Evolutionary conservation across 257 asterid species (phyloP).

Genomic region (Misopates orontium): DNA sequence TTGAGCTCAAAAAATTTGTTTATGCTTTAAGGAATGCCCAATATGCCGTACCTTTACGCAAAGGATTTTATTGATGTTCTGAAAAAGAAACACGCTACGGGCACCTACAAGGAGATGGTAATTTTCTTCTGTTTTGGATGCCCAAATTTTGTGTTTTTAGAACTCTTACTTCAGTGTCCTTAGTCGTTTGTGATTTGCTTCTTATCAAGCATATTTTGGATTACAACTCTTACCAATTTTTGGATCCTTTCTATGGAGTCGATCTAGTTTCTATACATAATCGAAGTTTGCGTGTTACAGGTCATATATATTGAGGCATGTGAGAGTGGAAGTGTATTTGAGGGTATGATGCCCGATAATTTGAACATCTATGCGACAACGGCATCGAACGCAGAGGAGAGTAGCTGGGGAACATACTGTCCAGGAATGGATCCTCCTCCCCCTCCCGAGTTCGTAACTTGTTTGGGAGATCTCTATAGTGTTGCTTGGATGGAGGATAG

Average conservation of each 20-base stretch:
- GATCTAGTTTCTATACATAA: too few relatives aligned
- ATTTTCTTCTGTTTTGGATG: neutral
- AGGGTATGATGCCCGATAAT: constrained; percentile 80
- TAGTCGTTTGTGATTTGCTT: too few relatives aligned
- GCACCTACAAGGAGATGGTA: constrained; percentile 86
- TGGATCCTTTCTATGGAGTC: too few relatives aligned
- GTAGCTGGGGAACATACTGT: constrained; percentile 91
- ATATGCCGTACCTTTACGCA: constrained; percentile 60
- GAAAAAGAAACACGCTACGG: constrained; percentile 65
- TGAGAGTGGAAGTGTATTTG: constrained; percentile 87
- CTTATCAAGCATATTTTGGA: too few relatives aligned
- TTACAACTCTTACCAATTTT: too few relatives aligned
- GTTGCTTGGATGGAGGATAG: constrained; percentile 99
- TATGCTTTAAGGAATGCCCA: constrained; percentile 73
- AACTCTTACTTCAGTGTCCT: too few relatives aligned
- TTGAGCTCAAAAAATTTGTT: neutral
- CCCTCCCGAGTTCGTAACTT: constrained; percentile 63
- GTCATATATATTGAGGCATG: constrained; percentile 84
- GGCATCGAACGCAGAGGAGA: constrained; percentile 83
- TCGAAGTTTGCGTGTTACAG: constrained; percentile 31
- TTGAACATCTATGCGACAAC: constrained; percentile 79
- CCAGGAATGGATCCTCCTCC: constrained; percentile 70
- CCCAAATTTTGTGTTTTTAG: too few relatives aligned
- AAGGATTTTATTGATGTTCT: constrained; percentile 72
- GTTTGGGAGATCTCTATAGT: constrained; percentile 92